A percentile compares a stretch with the other conserved stretches of the same genome.
Conservation (phyloP, 306 rosid species). For the Hippophae tibetana region DNA sequence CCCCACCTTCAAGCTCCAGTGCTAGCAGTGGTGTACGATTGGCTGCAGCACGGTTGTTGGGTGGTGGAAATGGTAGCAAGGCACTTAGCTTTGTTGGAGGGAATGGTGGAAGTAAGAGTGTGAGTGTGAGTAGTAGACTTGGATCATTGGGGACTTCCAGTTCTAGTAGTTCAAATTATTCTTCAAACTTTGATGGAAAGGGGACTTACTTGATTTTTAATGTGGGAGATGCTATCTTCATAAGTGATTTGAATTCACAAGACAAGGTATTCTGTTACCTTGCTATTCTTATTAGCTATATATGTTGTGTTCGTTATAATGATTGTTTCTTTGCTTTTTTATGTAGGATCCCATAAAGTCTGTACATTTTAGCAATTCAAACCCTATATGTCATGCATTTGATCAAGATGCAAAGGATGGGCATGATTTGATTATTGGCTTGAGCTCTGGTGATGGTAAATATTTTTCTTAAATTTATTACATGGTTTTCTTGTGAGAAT, state of each 20-base stretch:
- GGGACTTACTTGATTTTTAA: constrained; percentile 85
- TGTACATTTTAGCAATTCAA: constrained; percentile 81
- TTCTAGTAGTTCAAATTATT: constrained; percentile 50
- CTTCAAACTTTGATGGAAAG: constrained; percentile 83
- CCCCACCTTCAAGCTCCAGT: constrained; percentile 56
- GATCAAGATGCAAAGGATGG: constrained; percentile 96
- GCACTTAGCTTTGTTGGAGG: constrained; percentile 89
- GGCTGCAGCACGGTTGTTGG: constrained; percentile 82
- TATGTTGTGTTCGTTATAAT: constrained; percentile 16
- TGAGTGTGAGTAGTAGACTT: constrained; percentile 54
- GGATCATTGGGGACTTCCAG: constrained; percentile 71
- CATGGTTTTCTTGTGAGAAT: constrained; percentile 11
- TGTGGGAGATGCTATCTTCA: constrained; percentile 88
- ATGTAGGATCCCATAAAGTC: constrained; percentile 94
- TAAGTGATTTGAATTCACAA: constrained; percentile 89
- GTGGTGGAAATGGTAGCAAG: constrained; percentile 82
- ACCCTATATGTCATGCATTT: constrained; percentile 84
- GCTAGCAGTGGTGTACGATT: constrained; percentile 82
- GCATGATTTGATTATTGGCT: constrained; percentile 85
- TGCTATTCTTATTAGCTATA: constrained; percentile 13
- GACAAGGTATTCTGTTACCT: constrained; percentile 58
- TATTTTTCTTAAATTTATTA: constrained; percentile 7
- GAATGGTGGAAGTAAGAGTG: constrained; percentile 72
- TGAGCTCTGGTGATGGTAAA: constrained; percentile 90
- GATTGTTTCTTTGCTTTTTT: constrained; percentile 25